Evolutionary conservation across 441 rosid species (phyloP).

Genomic region (Gossypium davidsonii): DNA sequence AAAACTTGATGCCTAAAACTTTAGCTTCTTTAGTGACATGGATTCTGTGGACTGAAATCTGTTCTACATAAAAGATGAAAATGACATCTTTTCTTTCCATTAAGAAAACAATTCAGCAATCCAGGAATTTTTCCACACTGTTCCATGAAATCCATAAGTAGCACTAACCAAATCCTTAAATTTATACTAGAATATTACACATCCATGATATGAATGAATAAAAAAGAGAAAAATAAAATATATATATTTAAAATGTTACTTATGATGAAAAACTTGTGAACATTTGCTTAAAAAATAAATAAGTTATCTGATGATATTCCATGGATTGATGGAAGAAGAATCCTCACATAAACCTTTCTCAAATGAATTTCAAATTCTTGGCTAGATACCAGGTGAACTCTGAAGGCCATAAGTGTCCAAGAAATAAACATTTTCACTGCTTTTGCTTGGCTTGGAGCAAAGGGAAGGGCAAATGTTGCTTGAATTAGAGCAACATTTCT

Average conservation of each 20-base stretch:
- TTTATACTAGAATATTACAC: neutral
- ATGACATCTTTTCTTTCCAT: neutral
- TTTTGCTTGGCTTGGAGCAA: neutral
- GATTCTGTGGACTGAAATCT: conserved; percentile 3
- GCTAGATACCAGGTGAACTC: neutral
- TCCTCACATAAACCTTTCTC: neutral
- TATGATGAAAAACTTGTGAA: neutral
- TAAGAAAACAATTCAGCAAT: neutral
- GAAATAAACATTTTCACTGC: neutral
- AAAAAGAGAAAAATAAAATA: neutral
- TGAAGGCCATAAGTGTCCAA: neutral
- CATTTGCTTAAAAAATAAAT: neutral
- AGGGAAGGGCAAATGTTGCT: neutral
- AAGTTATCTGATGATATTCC: neutral
- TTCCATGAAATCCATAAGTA: neutral
- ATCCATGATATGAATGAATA: neutral
- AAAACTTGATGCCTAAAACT: too few species aligned
- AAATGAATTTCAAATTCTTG: neutral
- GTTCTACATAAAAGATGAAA: neutral
- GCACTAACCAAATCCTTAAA: neutral
- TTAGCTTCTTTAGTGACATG: neutral
- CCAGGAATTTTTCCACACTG: neutral
- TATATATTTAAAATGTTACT: neutral
- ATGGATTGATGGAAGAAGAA: neutral
- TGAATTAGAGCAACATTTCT: neutral